Evolutionary conservation across 2,329 filamentous ascomycete genomes (phyloP), one percentile per base, ranked within the genome.

Genomic region (Apiospora aurea): DNA sequence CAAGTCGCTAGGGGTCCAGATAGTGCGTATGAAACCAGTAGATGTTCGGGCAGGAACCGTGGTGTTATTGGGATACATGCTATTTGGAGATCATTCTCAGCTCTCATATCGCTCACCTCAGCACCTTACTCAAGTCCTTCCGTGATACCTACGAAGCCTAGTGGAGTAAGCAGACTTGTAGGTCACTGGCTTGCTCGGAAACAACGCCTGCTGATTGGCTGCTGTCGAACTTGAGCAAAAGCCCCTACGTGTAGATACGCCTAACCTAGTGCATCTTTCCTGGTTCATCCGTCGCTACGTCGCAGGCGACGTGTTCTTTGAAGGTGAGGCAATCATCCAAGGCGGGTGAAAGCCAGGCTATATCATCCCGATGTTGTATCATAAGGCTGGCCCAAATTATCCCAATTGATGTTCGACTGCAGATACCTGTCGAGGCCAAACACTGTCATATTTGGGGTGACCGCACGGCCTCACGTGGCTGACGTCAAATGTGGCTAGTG

Each of bases 111-210:
- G 18, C 5, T 8, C 14, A 26, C 34, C 51, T 57, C 21, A 10
- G 2, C 14, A 26, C 34, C 51, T 57, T 34, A 10, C 53, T 21
- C 53, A 14, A 38, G 34, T 34, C 5, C 53, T 10, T 61, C 13
- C 21, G n/a, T 24, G 51, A 61, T 44, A 47, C 26, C 67, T 38
- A 24, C 21, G 11, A 16, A 18, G 8, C 8, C 44, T 8, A 21
- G 66, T 18, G 41, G 66, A 49, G 66, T 46, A 68, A 47, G 66
- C 66, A 11, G 41, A 18, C 66, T 43, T 41, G 47, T 18, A 43
- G 38, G 18, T 64, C n/a, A 70, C n/a, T 70, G 38, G 69, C 7
- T 51, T 44, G 47, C 69, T 70, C 69, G 69, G 51, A 64, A 70
- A 70, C 69, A 21, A 13, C 44, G 8, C 14, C 4, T 2, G 16